These are phyloP conservation scores for Mitragyna speciosa DNA, from an alignment of 257 asterid genomes.

Conservation along the genomic window DNA sequence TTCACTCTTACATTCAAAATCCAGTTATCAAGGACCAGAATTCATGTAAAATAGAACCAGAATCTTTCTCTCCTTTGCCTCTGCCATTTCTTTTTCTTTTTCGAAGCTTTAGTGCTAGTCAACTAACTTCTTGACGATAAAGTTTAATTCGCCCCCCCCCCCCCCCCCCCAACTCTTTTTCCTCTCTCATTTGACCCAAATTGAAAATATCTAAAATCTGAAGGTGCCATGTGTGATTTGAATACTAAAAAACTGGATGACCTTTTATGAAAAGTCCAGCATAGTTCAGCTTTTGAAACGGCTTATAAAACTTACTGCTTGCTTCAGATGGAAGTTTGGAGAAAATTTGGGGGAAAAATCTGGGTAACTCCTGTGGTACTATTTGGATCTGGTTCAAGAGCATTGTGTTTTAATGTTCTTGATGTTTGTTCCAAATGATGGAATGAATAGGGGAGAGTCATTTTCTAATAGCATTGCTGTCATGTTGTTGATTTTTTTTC, in stretches of 20 bases:
- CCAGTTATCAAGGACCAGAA: neutral
- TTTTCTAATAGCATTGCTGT: neutral
- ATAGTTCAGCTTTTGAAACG: neutral
- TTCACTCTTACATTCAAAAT: too few species aligned
- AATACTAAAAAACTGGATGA: neutral
- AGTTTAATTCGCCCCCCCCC: too few species aligned
- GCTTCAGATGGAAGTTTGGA: neutral
- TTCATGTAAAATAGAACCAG: neutral
- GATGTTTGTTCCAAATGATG: neutral
- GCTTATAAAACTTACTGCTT: neutral
- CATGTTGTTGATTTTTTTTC: neutral
- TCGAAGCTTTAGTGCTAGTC: neutral
- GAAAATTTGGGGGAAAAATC: neutral
- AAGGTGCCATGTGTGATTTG: neutral
- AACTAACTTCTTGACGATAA: neutral
- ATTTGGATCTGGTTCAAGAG: too few species aligned
- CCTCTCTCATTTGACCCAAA: neutral
- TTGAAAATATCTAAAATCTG: neutral
- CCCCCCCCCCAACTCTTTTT: too few species aligned
- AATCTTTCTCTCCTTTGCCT: neutral
- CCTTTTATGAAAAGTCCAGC: neutral
- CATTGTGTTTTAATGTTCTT: too few species aligned
- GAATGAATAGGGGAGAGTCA: neutral
- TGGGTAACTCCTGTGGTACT: neutral
- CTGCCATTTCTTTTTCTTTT: neutral